Base-by-base conservation (phyloP, 352 stramenopile species). In the Globisporangium heterothallicum region DNA sequence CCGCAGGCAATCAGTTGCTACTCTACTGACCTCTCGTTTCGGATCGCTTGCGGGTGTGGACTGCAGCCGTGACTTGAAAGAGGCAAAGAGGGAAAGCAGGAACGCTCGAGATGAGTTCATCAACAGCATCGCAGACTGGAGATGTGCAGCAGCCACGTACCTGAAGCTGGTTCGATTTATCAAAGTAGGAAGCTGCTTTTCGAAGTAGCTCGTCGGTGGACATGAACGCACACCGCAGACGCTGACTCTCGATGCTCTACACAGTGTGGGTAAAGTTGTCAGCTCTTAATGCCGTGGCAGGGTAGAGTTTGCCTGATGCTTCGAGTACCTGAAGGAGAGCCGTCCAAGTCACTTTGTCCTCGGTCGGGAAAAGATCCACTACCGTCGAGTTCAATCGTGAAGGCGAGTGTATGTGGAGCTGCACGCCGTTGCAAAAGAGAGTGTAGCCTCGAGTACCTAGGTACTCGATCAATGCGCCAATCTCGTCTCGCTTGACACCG, bases 141-240 rank as follows among this genome's bases (percentile, higher is more conserved):
- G n/a, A n/a, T n/a, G n/a, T n/a, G 1, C 21, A 47, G 5, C 18
- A 19, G 4, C 1, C 3, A 16, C 32, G 24, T 49, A 78, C 64
- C 58, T 78, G 63, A 6, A 80, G 57, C 24, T 52, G 29, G 14
- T 61, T 53, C 12, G 64, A 69, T 36, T 61, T 77, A 25, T 61
- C 54, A 46, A 77, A 84, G 44, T 61, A 77, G 7, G 4, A 3
- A 4, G 44, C 55, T 24, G 71, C 60, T 41, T 67, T 50, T 18
- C 60, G 58, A 12, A 35, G 61, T 18, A 80, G 51, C 19, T 74
- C 56, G 16, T 59, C 35, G 4, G 46, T 14, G 6, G 45, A 29
- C 46, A 86, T 45, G 22, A 70, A 10, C 19, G 64, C 46, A 30
- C 66, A 83, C 24, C 34, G 29, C 12, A 83, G 42, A 27, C 59